Percentiles rank a stretch among this genome's conserved stretches.
Conservation (phyloP, 805 yeast genomes). For the Lipomyces spencermartinsiae region DNA sequence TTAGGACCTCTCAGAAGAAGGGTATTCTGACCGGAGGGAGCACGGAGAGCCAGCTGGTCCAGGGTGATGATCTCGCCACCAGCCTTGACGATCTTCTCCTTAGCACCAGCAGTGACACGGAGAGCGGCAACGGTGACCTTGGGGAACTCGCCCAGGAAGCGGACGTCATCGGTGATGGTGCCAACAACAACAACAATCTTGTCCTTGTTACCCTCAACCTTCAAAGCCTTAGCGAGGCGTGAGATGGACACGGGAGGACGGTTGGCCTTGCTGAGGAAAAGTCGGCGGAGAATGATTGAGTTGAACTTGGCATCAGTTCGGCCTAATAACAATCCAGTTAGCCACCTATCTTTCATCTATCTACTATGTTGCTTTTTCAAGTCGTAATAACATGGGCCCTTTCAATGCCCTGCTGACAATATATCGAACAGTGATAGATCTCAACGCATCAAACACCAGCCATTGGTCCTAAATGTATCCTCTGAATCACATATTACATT, state of each 20-base stretch:
- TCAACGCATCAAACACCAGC: background rate
- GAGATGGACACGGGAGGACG: slow-evolving; percentile 99
- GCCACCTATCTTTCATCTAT: background rate
- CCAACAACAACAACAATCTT: slow-evolving; percentile 98
- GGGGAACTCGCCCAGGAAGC: slow-evolving; percentile 85
- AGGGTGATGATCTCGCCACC: slow-evolving; percentile 99
- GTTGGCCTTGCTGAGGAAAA: slow-evolving; percentile 98
- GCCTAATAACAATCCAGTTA: slow-evolving; percentile 54
- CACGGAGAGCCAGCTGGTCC: slow-evolving; percentile 98
- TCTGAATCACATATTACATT: background rate
- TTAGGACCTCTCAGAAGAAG: slow-evolving; percentile 98
- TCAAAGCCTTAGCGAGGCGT: slow-evolving; percentile 83
- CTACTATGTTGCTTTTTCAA: background rate
- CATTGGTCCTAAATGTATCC: background rate
- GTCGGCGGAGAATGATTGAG: slow-evolving; percentile 92
- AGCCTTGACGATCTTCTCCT: slow-evolving; percentile 94
- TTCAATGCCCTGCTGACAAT: background rate
- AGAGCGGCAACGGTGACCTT: slow-evolving; percentile 98
- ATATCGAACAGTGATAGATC: background rate
- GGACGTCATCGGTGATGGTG: slow-evolving; percentile 98
- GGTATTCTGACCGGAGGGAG: slow-evolving; percentile 99
- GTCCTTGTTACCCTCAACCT: slow-evolving; percentile 81
- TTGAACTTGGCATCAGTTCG: slow-evolving; percentile 98
- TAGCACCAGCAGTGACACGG: slow-evolving; percentile 99
- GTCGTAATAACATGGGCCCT: background rate